Conservation (phyloP, 108 stramenopile species). For the Nannochloropsis oceanica region DNA sequence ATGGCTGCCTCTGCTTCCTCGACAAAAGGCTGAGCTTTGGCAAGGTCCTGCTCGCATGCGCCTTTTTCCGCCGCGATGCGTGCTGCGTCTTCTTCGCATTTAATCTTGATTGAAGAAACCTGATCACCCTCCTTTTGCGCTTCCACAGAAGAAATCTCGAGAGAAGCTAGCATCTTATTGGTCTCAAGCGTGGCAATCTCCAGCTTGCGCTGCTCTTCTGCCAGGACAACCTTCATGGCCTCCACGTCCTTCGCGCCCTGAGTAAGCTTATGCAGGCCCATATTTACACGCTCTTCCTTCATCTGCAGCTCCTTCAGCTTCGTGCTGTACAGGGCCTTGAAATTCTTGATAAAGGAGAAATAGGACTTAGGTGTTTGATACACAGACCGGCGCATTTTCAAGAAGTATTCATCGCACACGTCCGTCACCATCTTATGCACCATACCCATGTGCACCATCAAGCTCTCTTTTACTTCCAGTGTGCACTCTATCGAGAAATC, state of each 20-base stretch:
- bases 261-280: conserved; percentile 67
- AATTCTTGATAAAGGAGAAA: conserved; percentile 64
- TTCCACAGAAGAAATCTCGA: conserved; percentile 60
- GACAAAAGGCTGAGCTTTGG: conserved; percentile 73
- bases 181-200: conserved; percentile 61
- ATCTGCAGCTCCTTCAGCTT: conserved; percentile 62
- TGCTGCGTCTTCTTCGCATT: conserved; percentile 59
- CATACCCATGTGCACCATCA: conserved; percentile 71
- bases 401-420: conserved; percentile 66
- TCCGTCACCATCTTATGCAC: conserved; percentile 60
- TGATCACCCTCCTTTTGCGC: conserved; percentile 66
- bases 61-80: conserved; percentile 62
- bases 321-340: conserved; percentile 52
- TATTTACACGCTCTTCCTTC: conserved; percentile 61
- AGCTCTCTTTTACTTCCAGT: conserved; percentile 44
- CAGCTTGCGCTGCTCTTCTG: conserved; percentile 62
- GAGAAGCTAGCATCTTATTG: conserved; percentile 60
- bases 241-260: conserved; percentile 74
- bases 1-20: conserved; percentile 72
- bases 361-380: conserved; percentile 81
- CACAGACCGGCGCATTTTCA: conserved; percentile 59
- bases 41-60: conserved; percentile 57
- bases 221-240: conserved; percentile 63
- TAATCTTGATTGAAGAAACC: conserved; percentile 54
- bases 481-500: conserved; percentile 59